Base-by-base conservation (phyloP, 164 flowering plant species). In the Aristolochia contorta region DNA sequence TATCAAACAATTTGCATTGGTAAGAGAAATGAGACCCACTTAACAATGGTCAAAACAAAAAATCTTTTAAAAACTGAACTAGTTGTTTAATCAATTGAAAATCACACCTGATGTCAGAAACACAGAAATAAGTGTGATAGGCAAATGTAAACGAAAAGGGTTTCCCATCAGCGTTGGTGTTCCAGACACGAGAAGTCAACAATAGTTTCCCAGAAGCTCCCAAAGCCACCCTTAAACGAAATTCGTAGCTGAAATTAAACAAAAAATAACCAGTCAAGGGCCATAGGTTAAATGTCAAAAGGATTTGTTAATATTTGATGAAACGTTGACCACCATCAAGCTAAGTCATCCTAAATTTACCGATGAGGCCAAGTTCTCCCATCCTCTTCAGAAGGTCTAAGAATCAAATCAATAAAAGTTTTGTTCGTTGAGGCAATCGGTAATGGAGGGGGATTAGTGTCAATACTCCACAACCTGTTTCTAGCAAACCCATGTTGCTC, bases 401-500 rank as follows among this genome's bases (percentile, higher is more conserved):
- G 94, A 32, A 93, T 71, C 72, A 93, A 76, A 74, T 93, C 97
- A 68, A 90, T 67, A 72, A 57, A 80, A 59, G 85, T 77, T 67
- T 79, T 86, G 59, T 64, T 73, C 47, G 77, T 60, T 58, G 80
- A 60, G 66, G 24, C 61, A 46, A 84, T 72, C 23, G 85, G 82
- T 69, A 88, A 71, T 50, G 94, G 87, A 69, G 96, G 89, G 18
- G 96, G 97, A 54, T 86, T 84, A 61, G 63, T 47, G 54, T 93
- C 98, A 67, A 90, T 72, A 65, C 60, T 74, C 98, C 98, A 93
- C 57, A 83, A 33, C 73, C 81, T 81, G 77, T 86, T 93, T 75
- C 97, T 90, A 21, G 96, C 98, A 82, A 89, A 93, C 56, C 98
- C 97, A 86, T 90, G 97, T 30, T 58, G 67, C 64, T 90, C 97